Base-by-base conservation (phyloP, 2,329 filamentous ascomycete genomes). In the Fusarium lateritium region DNA sequence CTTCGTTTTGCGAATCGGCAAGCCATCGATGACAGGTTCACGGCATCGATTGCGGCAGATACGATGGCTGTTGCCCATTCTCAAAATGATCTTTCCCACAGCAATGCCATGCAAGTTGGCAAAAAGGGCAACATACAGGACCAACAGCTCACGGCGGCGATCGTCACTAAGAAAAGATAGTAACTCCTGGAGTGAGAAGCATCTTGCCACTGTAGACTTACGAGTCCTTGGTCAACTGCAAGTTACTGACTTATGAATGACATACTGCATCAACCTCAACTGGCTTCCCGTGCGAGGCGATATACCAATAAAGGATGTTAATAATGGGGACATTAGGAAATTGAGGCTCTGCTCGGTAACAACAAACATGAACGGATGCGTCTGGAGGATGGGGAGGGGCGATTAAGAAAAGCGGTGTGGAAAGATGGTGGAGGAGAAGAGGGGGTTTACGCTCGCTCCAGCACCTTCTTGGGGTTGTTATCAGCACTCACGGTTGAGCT, bases 321-420 rank as follows among this genome's bases (percentile, higher is more conserved):
- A 15, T 24, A 17, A 55, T 57, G 55, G 42, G 28, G 43, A 42
- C n/a, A 39, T 46, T 49, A 56, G 62, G 49, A 60, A 62, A 53
- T 63, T 74, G 68, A 68, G 67, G 67, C 67, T 71, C 69, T 62
- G 58, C 58, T 51, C 46, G 60, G 34, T 22, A 46, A 65, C 46
- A 46, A 22, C n/a, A 36, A 65, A 65, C 10, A 50, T 53, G 28
- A 31, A 60, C 17, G 34, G 28, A 39, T 53, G 28, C 51, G 49
- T 44, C 28, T 43, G 22, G 43, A 56, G 36, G 44, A 43, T 54
- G 47, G 47, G 56, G 57, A 60, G 59, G 50, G 57, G 61, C 56
- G 45, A 66, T 52, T 60, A 26, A 47, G 69, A 74, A 75, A 51
- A 73, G 72, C 72, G 72, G 72, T 74, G 72, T 70, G 72, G 60